A percentile compares a stretch with the other conserved stretches of the same genome.
phyloP scores from a whole-genome alignment of 2,329 filamentous ascomycete genomes.

The Aureobasidium sp. region DNA sequence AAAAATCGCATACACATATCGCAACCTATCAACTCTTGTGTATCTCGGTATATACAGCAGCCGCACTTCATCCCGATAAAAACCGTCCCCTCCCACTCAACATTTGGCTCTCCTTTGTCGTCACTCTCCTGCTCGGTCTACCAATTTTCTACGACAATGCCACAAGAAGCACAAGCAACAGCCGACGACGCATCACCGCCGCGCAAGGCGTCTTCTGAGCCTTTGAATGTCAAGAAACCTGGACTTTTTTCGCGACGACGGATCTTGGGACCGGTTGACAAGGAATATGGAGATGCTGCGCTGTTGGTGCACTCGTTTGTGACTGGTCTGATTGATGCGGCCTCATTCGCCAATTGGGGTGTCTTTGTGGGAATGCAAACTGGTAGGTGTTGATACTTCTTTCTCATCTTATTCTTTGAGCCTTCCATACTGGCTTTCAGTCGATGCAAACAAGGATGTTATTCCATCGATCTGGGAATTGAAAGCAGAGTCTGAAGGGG shows the following conservation, averaged over 20 bases:
- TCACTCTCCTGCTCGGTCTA: not conserved
- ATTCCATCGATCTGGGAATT: not conserved
- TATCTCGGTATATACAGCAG: not conserved
- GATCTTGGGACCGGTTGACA: conserved; percentile 26
- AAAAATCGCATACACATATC: not conserved
- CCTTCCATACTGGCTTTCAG: not conserved
- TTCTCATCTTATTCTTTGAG: not conserved
- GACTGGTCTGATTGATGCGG: conserved; percentile 43
- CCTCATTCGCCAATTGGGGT: conserved; percentile 42
- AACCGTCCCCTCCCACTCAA: not conserved
- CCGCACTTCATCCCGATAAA: not conserved
- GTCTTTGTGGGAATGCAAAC: conserved; percentile 50
- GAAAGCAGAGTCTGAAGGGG: not conserved
- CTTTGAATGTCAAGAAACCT: not conserved
- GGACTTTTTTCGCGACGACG: conserved; percentile 23
- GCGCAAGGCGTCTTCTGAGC: not conserved
- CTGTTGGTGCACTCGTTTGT: conserved; percentile 39
- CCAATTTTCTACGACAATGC: not conserved
- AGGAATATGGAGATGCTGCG: conserved; percentile 26
- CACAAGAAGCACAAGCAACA: conserved; percentile 5
- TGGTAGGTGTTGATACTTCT: conserved; percentile 27
- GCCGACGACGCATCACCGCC: conserved; percentile 4
- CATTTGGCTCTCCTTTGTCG: not conserved
- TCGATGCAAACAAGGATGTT: not conserved
- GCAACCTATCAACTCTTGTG: not conserved